Percentiles rank a stretch among this genome's conserved stretches.
phyloP scores from a whole-genome alignment of 371 early-diverging fungal species.

The Rhizopus sp. region DNA sequence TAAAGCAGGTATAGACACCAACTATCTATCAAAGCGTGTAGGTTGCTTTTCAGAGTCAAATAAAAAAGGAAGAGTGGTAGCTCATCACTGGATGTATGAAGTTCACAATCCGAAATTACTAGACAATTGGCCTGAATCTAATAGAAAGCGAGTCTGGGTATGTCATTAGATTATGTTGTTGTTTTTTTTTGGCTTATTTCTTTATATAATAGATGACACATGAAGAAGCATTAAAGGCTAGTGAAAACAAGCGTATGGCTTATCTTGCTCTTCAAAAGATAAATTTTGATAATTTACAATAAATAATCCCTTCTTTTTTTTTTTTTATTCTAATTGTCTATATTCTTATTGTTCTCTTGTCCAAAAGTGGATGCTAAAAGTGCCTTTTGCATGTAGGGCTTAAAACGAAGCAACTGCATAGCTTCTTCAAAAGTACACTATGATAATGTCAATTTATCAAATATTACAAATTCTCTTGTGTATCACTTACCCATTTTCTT shows the following conservation, averaged over 20 bases:
- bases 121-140: conserved; percentile 26
- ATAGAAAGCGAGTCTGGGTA: conserved; percentile 42
- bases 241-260: conserved; percentile 38
- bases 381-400: conserved; percentile 59
- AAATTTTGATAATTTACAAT: neutral
- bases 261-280: conserved; percentile 36
- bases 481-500: conserved; percentile 59
- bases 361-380: conserved; percentile 46
- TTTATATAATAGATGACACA: conserved; percentile 25
- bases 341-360: conserved; percentile 1
- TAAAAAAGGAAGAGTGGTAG: conserved; percentile 44
- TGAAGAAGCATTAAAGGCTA: conserved; percentile 38
- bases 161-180: conserved; percentile 1
- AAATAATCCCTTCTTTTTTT: neutral
- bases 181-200: neutral
- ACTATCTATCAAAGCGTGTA: conserved; percentile 22
- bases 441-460: neutral
- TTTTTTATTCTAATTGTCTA: neutral
- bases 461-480: neutral
- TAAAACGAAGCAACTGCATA: conserved; percentile 37
- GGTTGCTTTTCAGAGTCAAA: conserved; percentile 45
- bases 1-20: conserved; percentile 31
- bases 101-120: conserved; percentile 29
- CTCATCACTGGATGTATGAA: conserved; percentile 52
- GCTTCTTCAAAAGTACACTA: conserved; percentile 65